Evolutionary conservation across 352 stramenopile genomes (phyloP).

Genomic region (Phytophthora multivora): DNA sequence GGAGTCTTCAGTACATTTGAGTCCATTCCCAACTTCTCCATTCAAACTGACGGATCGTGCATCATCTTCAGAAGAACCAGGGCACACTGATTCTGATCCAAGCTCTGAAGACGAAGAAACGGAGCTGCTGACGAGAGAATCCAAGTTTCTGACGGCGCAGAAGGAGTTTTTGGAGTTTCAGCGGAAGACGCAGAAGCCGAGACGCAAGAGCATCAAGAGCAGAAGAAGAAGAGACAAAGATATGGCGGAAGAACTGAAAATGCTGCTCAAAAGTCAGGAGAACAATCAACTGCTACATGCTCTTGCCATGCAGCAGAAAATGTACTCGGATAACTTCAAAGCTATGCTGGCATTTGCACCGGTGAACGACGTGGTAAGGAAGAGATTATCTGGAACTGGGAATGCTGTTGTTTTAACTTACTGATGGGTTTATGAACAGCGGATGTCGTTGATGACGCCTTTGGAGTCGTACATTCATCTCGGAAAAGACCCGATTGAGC

Average conservation of each 20-base stretch:
- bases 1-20: conserved; percentile 16
- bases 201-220: conserved; percentile 43
- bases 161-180: conserved; percentile 67
- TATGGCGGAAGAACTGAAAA: conserved; percentile 27
- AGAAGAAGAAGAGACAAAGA: conserved; percentile 35
- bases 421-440: conserved; percentile 15
- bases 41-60: conserved; percentile 20
- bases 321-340: conserved; percentile 74
- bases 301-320: conserved; percentile 59
- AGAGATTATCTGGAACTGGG: background rate
- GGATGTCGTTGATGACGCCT: conserved; percentile 72
- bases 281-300: conserved; percentile 54
- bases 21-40: conserved; percentile 17
- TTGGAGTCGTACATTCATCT: conserved; percentile 78
- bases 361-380: conserved; percentile 60
- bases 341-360: conserved; percentile 68
- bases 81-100: conserved; percentile 5
- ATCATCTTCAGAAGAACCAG: conserved; percentile 22
- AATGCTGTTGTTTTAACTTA: background rate
- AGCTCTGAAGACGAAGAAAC: conserved; percentile 26
- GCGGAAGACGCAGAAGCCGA: conserved; percentile 31
- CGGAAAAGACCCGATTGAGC: conserved; percentile 48
- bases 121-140: conserved; percentile 62
- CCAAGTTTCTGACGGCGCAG: conserved; percentile 63
- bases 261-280: conserved; percentile 42